Evolutionary conservation across 2,329 filamentous ascomycete genomes (phyloP).

Genomic region (Nemania diffusa): DNA sequence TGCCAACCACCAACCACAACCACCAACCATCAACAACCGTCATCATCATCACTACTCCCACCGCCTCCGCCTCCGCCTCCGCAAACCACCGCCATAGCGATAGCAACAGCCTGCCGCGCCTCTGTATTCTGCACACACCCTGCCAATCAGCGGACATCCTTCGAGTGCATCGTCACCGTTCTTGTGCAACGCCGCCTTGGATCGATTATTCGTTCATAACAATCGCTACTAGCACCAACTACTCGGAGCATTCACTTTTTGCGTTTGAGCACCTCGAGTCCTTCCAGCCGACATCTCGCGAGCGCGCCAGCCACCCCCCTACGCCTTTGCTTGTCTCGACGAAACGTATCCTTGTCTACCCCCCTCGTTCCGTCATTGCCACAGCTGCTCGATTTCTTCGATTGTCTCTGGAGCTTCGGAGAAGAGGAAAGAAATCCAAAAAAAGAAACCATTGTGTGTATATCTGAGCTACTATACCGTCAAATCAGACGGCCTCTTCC

Average conservation of each 20-base stretch:
- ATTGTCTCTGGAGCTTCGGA: slow-evolving; percentile 27
- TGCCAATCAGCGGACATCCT: slow-evolving; percentile 14
- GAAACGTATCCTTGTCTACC: not conserved
- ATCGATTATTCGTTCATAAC: slow-evolving; percentile 2
- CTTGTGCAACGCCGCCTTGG: slow-evolving; percentile 18
- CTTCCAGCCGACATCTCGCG: slow-evolving; percentile 6
- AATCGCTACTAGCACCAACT: slow-evolving; percentile 9
- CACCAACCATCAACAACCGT: not conserved
- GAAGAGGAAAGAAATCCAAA: slow-evolving; percentile 7
- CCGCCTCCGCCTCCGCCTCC: slow-evolving; percentile 3
- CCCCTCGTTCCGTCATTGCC: slow-evolving; percentile 14
- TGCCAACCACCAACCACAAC: not conserved
- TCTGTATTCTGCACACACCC: too few species aligned
- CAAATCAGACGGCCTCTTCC: slow-evolving; percentile 16
- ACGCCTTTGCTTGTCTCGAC: slow-evolving; percentile 16
- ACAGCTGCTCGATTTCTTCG: slow-evolving; percentile 21
- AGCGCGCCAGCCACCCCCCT: slow-evolving; percentile 23
- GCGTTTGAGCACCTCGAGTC: slow-evolving; percentile 7
- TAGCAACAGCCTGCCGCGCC: slow-evolving; percentile 10
- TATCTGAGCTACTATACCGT: slow-evolving; percentile 22
- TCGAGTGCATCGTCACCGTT: slow-evolving; percentile 21
- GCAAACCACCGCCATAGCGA: slow-evolving; percentile 15
- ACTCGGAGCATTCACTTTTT: slow-evolving; percentile 6
- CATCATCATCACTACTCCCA: not conserved
- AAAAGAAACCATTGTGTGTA: slow-evolving; percentile 15